A percentile compares a stretch with the other conserved stretches of the same genome.
Evolutionary conservation across 2,329 filamentous ascomycete genomes (phyloP).

Genomic region (Westerdykella aurantiaca): DNA sequence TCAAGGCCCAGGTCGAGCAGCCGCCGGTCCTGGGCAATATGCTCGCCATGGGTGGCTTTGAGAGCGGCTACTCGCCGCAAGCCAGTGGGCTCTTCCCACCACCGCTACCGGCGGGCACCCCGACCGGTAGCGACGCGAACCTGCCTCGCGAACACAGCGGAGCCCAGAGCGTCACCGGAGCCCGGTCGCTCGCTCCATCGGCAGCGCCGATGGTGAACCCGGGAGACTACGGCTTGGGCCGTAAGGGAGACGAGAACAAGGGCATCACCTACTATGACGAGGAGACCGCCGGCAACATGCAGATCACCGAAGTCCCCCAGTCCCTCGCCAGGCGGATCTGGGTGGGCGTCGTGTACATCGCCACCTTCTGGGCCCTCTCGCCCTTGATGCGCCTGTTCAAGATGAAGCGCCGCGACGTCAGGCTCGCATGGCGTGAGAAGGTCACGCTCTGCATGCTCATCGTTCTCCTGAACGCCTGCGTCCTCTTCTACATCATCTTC

Average conservation of each 20-base stretch:
- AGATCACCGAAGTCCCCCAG: conserved; percentile 64
- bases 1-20: conserved; percentile 56
- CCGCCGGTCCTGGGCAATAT: conserved; percentile 45
- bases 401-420: conserved; percentile 95
- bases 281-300: conserved; percentile 70
- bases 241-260: conserved; percentile 66
- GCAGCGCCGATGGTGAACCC: conserved; percentile 53
- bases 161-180: conserved; percentile 41
- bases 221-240: conserved; percentile 85
- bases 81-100: conserved; percentile 57
- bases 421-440: conserved; percentile 97
- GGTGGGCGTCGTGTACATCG: conserved; percentile 74
- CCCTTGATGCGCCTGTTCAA: conserved; percentile 77
- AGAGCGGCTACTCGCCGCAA: conserved; percentile 66
- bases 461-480: conserved; percentile 67
- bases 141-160: conserved; percentile 47
- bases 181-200: conserved; percentile 51
- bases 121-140: conserved; percentile 67
- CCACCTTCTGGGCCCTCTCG: conserved; percentile 95
- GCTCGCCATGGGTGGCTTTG: conserved; percentile 56
- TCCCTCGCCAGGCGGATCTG: conserved; percentile 64
- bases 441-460: conserved; percentile 77
- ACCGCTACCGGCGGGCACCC: conserved; percentile 52
- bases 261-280: conserved; percentile 62
- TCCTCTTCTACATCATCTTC: conserved; percentile 88